These are phyloP conservation scores for Collybia nuda DNA, from an alignment of 768 basidiomycete genomes.

Conservation along the genomic window DNA sequence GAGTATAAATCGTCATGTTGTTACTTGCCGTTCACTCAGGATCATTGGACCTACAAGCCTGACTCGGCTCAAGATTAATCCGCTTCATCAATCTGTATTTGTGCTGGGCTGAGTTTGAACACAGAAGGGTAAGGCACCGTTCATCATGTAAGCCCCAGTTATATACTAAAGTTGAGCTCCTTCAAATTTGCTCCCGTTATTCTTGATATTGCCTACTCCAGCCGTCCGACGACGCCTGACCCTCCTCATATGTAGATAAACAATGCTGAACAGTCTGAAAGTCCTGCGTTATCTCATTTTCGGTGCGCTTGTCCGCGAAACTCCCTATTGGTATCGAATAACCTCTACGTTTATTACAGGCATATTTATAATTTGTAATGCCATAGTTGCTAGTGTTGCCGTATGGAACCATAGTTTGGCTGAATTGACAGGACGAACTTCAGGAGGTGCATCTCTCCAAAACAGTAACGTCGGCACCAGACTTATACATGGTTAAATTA, in stretches of 20 bases:
- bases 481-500: constrained; percentile 16
- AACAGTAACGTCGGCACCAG: background rate
- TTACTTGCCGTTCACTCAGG: constrained; percentile 8
- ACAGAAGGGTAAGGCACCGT: background rate
- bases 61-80: background rate
- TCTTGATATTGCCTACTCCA: background rate
- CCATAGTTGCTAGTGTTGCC: constrained; percentile 61
- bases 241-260: constrained; percentile 1
- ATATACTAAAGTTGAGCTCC: background rate
- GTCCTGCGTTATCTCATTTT: constrained; percentile 60
- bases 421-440: constrained; percentile 25
- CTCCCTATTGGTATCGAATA: background rate
- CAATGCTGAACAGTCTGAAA: constrained; percentile 47
- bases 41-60: constrained; percentile 1
- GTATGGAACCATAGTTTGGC: constrained; percentile 68
- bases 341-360: constrained; percentile 32
- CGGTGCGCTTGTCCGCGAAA: constrained; percentile 31
- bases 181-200: constrained; percentile 4
- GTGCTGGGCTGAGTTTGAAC: no score
- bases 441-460: constrained; percentile 31
- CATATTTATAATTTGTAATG: constrained; percentile 62
- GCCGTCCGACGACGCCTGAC: background rate
- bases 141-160: background rate
- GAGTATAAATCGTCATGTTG: background rate
- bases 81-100: background rate